Conservation (phyloP, 1,284 basidiomycete species). For the Mycena citricolor region DNA sequence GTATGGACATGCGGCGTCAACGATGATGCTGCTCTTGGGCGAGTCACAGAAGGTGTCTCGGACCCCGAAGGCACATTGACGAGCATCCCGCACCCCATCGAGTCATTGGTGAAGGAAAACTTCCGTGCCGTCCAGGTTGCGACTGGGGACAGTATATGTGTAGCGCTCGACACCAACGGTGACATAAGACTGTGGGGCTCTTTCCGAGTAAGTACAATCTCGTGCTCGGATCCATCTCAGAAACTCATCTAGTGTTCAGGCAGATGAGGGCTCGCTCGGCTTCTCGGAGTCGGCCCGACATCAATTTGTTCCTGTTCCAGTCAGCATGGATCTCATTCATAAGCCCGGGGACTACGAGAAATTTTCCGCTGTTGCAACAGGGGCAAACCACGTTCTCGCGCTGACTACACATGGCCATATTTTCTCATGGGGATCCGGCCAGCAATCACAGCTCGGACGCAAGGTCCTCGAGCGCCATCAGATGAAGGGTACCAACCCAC, state of each 20-base stretch:
- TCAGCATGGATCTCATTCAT: constrained; percentile 56
- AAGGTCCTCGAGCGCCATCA: constrained; percentile 82
- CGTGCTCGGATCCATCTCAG: constrained; percentile 8
- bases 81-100: constrained; percentile 71
- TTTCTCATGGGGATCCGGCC: constrained; percentile 85
- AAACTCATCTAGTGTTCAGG: constrained; percentile 37
- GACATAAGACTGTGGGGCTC: constrained; percentile 89
- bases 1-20: constrained; percentile 90
- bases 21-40: constrained; percentile 90
- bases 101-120: constrained; percentile 66
- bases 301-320: constrained; percentile 71
- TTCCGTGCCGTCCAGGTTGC: constrained; percentile 85
- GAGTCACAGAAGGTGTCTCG: constrained; percentile 69
- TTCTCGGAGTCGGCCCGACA: constrained; percentile 70
- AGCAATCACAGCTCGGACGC: constrained; percentile 85
- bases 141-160: constrained; percentile 84
- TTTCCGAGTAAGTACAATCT: constrained; percentile 70
- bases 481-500: constrained; percentile 80
- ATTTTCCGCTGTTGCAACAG: constrained; percentile 76
- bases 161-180: constrained; percentile 77
- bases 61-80: constrained; percentile 73
- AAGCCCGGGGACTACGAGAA: constrained; percentile 71
- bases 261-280: constrained; percentile 81
- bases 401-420: constrained; percentile 84
- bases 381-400: constrained; percentile 85